Evolutionary conservation across 2,329 filamentous ascomycete genomes (phyloP), one percentile per base, ranked within the genome.

Genomic region (Arthroderma uncinatum): DNA sequence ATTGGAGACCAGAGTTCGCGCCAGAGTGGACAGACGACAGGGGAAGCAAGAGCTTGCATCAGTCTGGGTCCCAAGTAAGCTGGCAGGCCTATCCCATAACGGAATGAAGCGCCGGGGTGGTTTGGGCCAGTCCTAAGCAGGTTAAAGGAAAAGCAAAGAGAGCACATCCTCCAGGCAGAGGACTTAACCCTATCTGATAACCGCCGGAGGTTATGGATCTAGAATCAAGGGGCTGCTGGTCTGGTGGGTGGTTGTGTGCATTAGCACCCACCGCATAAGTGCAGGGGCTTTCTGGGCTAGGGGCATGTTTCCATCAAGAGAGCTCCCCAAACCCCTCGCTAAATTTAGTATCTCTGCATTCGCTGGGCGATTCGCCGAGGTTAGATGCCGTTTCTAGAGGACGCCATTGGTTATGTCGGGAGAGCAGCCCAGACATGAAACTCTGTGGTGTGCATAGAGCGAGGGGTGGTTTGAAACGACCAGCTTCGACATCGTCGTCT

Each of bases 1-100:
- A 8, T 30, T 33, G 28, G 47, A 30, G 47, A 14, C 47, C 8
- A 50, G 16, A 50, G 47, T 50, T 50, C 47, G 47, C 47, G 47
- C 47, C 47, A 19, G 47, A 16, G 47, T 50, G 47, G 47, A n/a
- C 47, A 9, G 47, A 33, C 47, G 14, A 50, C 47, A 50, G 47
- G 23, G 47, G 23, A 50, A 33, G 25, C 25, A 12, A 48, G 23
- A 50, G 47, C 47, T 50, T 30, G 47, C 47, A 50, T 50, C 47
- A 50, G 47, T 34, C 47, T n/a, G 47, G 23, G n/a, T 48, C 23
- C 12, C 21, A 50, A 50, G 4, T n/a, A 33, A 25, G 25, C 9
- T 33, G 28, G 47, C 14, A 25, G 47, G 12, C 47, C 47, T 50
- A 30, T 33, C 47, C 47, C 25, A 30, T 50, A 33, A 33, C 25